Base-by-base conservation (phyloP, 495 filamentous ascomycete genomes). In the Aspergillus bridgeri region DNA sequence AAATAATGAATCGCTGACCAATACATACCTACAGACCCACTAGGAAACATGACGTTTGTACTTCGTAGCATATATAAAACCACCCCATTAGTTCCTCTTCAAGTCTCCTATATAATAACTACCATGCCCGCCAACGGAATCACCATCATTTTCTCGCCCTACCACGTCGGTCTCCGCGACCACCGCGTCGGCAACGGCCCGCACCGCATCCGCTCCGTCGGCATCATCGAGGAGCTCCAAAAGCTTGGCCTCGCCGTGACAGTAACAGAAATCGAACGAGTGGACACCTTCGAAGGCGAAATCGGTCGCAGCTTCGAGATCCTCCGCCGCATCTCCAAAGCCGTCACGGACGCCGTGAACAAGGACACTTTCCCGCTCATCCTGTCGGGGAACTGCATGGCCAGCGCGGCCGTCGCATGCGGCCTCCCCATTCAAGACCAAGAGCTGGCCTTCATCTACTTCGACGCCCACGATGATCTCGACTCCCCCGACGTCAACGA, bases 161-260 rank as follows among this genome's bases (percentile, higher is more conserved):
- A 69, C 48, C 67, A 69, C 47, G 62, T 65, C 23, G 64, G 67
- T 5, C 29, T 62, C 2, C 64, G 62, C 19, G 64, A 63, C 54
- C 67, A 69, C 29, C 64, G 61, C 8, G 66, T 69, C 3, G 66
- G 66, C 44, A 65, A 66, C n/a, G 64, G 66, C 20, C 66, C 66
- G 0, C 57, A 66, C 25, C 61, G 60, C 42, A 63, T 69, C 22
- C 57, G 29, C 7, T 55, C 51, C 3, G 42, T 57, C 6, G 61
- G 61, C 21, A 13, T 64, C n/a, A 19, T 61, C 9, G 9, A 59
- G 43, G 33, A 43, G 2, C 60, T 69, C 22, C 47, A 63, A 42
- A 25, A 29, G 0, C 48, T 65, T 0, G 61, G 62, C 2, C 6
- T 66, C 0, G 21, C n/a, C 3, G 18, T 69, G 20, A 15, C 60